phyloP scores from a whole-genome alignment of 106 monocot genomes.

The Acorus gramineus region DNA sequence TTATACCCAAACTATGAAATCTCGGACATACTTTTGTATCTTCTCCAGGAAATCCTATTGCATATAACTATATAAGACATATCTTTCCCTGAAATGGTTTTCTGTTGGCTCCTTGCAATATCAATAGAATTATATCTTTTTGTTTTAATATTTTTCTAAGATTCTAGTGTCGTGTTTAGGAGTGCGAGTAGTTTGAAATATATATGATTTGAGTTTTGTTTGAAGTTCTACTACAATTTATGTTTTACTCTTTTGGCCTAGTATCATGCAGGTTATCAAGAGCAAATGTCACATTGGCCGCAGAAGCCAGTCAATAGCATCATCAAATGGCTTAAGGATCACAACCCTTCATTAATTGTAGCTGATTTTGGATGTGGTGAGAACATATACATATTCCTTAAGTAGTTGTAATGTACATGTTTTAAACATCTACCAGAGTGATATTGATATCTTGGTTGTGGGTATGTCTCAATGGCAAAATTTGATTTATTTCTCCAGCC shows the following conservation, averaged over 20 bases:
- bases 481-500: too few relatives aligned
- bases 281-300: conserved; percentile 97
- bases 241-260: conserved; percentile 27
- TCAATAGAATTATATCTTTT: not conserved
- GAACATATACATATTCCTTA: conserved; percentile 1
- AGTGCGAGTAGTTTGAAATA: too few relatives aligned
- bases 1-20: too few relatives aligned
- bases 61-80: too few relatives aligned
- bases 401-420: too few relatives aligned
- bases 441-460: too few relatives aligned
- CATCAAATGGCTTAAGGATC: conserved; percentile 73
- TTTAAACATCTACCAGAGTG: too few relatives aligned
- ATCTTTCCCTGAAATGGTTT: not conserved
- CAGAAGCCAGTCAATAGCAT: conserved; percentile 85
- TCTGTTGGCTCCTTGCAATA: not conserved
- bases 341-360: conserved; percentile 45
- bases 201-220: not conserved
- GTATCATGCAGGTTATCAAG: conserved; percentile 97
- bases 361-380: conserved; percentile 99
- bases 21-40: too few relatives aligned
- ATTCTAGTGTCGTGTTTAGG: not conserved
- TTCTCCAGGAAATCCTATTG: too few relatives aligned
- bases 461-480: too few relatives aligned
- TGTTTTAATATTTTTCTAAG: not conserved
- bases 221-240: not conserved